Conservation (phyloP, 331 rosid species). For the Rosa hybrid region DNA sequence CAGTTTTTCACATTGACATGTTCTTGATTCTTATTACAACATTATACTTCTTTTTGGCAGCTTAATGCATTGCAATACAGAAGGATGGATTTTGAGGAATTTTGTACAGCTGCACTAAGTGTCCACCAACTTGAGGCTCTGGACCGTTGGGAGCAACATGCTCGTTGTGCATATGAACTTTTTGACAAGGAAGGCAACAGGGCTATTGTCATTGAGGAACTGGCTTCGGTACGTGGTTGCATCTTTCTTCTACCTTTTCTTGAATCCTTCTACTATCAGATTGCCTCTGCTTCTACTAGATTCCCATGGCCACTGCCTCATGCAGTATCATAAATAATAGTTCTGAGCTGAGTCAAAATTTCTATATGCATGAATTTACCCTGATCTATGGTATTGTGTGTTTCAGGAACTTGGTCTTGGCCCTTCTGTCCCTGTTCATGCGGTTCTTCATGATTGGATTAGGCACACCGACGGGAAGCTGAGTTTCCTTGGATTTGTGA, state of each 20-base stretch:
- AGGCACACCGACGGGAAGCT: conserved; percentile 90
- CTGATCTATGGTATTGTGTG: conserved; percentile 7
- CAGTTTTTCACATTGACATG: neutral
- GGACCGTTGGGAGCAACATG: conserved; percentile 94
- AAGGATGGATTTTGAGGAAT: conserved; percentile 95
- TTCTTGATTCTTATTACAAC: conserved; percentile 3
- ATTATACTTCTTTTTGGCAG: conserved; percentile 42
- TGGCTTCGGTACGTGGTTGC: conserved; percentile 72
- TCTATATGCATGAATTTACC: neutral
- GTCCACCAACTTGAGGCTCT: conserved; percentile 92
- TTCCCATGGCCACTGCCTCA: neutral
- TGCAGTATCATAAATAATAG: neutral
- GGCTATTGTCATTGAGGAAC: conserved; percentile 86
- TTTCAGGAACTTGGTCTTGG: conserved; percentile 91
- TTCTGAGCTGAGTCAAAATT: neutral
- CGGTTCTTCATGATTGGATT: conserved; percentile 94
- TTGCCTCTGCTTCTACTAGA: neutral
- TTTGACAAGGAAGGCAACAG: conserved; percentile 91
- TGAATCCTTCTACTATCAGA: neutral
- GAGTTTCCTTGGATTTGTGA: conserved; percentile 91
- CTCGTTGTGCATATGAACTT: conserved; percentile 86
- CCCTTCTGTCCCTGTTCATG: conserved; percentile 87
- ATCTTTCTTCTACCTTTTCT: neutral
- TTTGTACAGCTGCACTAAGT: conserved; percentile 82
- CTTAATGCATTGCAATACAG: conserved; percentile 82